Evolutionary conservation across 495 filamentous ascomycete species (phyloP).

Genomic region (Alectoria sarmentosa): DNA sequence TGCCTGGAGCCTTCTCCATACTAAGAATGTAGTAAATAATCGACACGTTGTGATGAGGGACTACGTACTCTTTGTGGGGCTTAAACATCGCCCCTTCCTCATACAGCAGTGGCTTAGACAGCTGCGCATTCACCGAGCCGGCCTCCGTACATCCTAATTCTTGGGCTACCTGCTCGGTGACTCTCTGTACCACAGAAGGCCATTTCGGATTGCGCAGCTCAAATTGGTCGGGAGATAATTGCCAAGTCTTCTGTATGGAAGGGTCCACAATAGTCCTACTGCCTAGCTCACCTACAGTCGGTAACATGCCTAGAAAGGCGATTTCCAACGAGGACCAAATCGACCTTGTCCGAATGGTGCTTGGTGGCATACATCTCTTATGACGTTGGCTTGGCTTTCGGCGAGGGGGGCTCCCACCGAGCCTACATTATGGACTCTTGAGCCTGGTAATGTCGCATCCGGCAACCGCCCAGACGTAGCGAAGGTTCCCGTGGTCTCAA

Average conservation of each 20-base stretch:
- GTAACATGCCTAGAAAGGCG: too few relatives aligned
- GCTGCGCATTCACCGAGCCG: neutral
- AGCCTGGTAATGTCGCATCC: neutral
- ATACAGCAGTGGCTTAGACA: neutral
- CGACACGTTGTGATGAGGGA: neutral
- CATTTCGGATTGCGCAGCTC: constrained; percentile 34
- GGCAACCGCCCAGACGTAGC: neutral
- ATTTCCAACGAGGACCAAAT: neutral
- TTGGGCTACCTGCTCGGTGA: neutral
- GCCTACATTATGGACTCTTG: neutral
- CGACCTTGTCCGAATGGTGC: neutral
- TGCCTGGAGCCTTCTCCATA: neutral
- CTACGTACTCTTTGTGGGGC: neutral
- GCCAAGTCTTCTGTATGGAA: constrained; percentile 38
- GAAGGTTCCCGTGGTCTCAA: neutral
- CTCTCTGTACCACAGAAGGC: constrained; percentile 16
- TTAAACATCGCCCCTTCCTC: neutral
- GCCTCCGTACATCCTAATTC: neutral
- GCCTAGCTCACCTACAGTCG: too few relatives aligned
- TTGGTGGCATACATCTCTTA: neutral
- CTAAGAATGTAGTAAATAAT: neutral
- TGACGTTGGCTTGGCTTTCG: neutral
- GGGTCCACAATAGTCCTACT: neutral
- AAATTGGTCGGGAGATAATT: constrained; percentile 40
- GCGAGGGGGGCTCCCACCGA: neutral